Base-by-base conservation (phyloP, 2,329 filamentous ascomycete species). In the Triangularia setosa region DNA sequence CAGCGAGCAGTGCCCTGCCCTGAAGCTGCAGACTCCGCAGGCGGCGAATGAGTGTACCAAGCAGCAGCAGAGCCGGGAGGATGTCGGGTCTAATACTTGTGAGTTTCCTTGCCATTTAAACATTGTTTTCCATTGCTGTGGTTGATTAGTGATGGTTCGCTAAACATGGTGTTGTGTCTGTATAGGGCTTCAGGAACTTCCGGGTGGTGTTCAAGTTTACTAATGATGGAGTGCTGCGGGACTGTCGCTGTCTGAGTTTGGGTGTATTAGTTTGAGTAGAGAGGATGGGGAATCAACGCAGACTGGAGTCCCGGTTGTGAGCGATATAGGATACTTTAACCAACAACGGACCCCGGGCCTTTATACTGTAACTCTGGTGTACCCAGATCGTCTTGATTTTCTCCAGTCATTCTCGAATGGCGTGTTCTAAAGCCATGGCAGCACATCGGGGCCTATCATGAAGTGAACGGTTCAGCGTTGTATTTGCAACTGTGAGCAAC, bases 1-100 rank as follows among this genome's bases (percentile, higher is more conserved):
- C 27, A 67, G 65, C 58, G 67, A 67, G 58, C 64, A 59, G 9
- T 69, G 67, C 35, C 65, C 67, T 2, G 65, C 52, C 1, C 61
- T 69, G 24, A 67, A 69, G 64, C 53, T 67, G 57, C 67, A 69
- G 58, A 62, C 66, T 25, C 52, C 58, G 3, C 44, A 63, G 62
- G 55, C 56, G 14, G 55, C 52, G 16, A 68, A 64, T 53, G 55
- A 61, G n/a, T 68, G 66, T 54, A 64, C 61, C 18, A 68, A 68
- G 60, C n/a, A 54, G 35, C 66, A 68, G 64, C 64, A 65, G 53
- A 58, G 57, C 8, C 59, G 61, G 59, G 66, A 68, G 62, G 64
- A 68, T 30, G 35, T 66, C 24, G 56, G 57, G 12, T n/a, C 54
- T 25, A 52, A 56, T 23, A 58, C 35, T 27, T 67, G 65, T 64